Percentiles rank a stretch among this genome's conserved stretches.
These are phyloP conservation scores for Parasitella parasitica DNA, from an alignment of 371 early-diverging fungal species.

Conservation along the genomic window DNA sequence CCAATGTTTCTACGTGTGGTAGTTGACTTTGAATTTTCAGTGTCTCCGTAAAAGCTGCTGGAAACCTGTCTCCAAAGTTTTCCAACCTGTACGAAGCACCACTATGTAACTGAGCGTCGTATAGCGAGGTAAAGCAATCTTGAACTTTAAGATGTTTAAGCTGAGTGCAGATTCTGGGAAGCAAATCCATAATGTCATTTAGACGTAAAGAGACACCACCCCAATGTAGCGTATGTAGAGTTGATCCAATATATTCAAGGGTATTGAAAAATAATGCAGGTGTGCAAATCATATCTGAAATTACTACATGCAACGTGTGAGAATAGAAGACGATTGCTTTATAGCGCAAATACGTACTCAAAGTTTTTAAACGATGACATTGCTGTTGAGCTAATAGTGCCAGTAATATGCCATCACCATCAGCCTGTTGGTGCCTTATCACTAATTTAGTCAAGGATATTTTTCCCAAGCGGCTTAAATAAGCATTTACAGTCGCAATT, in stretches of 20 bases:
- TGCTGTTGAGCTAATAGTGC: constrained; percentile 5
- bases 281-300: constrained; percentile 26
- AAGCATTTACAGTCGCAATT: constrained; percentile 2
- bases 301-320: too few relatives aligned
- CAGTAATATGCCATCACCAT: constrained; percentile 23
- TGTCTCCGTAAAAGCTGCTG: neutral
- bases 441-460: constrained; percentile 12
- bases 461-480: constrained; percentile 21
- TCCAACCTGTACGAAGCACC: constrained; percentile 8
- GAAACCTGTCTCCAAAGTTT: constrained; percentile 6
- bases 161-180: constrained; percentile 18
- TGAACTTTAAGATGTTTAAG: constrained; percentile 19
- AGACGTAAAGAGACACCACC: constrained; percentile 26
- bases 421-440: constrained; percentile 11
- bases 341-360: constrained; percentile 15
- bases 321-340: too few relatives aligned
- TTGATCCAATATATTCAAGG: constrained; percentile 12
- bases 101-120: neutral
- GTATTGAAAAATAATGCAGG: constrained; percentile 16
- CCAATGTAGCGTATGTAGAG: constrained; percentile 19
- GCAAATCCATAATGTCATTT: constrained; percentile 19
- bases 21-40: neutral
- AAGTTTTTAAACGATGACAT: constrained; percentile 14
- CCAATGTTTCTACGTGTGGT: neutral
- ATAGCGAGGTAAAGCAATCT: constrained; percentile 27